Evolutionary conservation across 2,329 filamentous ascomycete genomes (phyloP), one percentile per base, ranked within the genome.

Genomic region (Cercospora beticola): DNA sequence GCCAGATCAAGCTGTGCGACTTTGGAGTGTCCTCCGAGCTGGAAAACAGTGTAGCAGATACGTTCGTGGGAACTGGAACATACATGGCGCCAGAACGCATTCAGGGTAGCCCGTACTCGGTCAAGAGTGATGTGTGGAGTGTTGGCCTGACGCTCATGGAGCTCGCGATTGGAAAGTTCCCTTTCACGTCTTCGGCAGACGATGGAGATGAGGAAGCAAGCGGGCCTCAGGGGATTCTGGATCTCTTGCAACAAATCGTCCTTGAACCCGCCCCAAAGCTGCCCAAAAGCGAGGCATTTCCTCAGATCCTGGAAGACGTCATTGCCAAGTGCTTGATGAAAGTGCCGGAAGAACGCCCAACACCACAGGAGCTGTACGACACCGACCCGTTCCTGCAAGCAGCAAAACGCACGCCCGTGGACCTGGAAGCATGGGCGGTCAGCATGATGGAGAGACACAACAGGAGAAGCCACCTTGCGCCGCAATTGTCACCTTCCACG

Each of bases 11-110:
- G 82, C 87, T 99, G 5, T 98, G 94, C 82, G 95, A 99, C 80
- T 99, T 99, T 79, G 95, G 95, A 75, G 95, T 99, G n/a, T 97
- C 94, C 4, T 95, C 94, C 73, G 95, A 99, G 81, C 88, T 97
- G 16, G 93, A 98, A 79, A 98, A 98, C 82, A 98, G 95, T 4
- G 93, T 99, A 73, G 95, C 95, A 62, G 94, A 98, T 78, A 99
- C 95, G 0, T 99, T 99, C 76, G 95, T 99, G 40, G 95, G 95
- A 64, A 99, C 95, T 1, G 97, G 95, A 43, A 99, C 95, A 66
- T 99, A 99, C 84, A 99, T 99, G 95, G 95, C 95, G 0, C 95
- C 95, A 0, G 95, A 99, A 83, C 89, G 95, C 80, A 99, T 99
- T 74, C 94, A 98, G 79, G 95, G 95, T 71, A 93, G 95, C 72